A percentile compares a stretch with the other conserved stretches of the same genome.
Conservation (phyloP, 371 early-diverging fungal species). For the Blakeslea trispora region DNA sequence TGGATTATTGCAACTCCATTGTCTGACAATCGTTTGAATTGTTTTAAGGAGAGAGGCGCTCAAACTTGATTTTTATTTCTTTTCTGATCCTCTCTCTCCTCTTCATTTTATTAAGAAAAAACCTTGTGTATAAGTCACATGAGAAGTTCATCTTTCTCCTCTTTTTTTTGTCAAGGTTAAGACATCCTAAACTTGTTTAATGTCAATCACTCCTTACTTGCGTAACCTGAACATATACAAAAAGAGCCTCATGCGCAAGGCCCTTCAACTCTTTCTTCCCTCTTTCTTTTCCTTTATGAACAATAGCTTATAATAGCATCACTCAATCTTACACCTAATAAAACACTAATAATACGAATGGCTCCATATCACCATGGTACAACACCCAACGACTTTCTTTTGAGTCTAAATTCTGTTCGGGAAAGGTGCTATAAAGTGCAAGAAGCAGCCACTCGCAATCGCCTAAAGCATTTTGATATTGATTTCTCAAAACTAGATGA, state of each 20-base stretch:
- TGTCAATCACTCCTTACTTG: constrained; percentile 6
- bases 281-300: constrained; percentile 7
- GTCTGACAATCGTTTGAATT: not conserved
- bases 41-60: not conserved
- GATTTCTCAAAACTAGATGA: constrained; percentile 64
- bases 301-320: not conserved
- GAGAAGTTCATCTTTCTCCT: not conserved
- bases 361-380: constrained; percentile 23
- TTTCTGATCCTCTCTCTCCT: too few species aligned
- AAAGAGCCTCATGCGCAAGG: too few species aligned
- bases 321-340: not conserved
- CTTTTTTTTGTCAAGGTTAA: not conserved
- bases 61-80: not conserved
- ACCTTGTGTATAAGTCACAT: not conserved
- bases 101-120: not conserved
- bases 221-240: not conserved
- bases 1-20: not conserved
- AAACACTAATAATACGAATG: constrained; percentile 16
- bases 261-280: not conserved
- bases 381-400: constrained; percentile 54
- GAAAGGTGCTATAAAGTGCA: constrained; percentile 73
- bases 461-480: constrained; percentile 74
- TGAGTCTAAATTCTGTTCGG: constrained; percentile 77
- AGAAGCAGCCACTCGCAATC: constrained; percentile 54
- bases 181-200: not conserved